Evolutionary conservation across 1,139 yeast genomes (phyloP).

Genomic region (Hanseniaspora uvarum): DNA sequence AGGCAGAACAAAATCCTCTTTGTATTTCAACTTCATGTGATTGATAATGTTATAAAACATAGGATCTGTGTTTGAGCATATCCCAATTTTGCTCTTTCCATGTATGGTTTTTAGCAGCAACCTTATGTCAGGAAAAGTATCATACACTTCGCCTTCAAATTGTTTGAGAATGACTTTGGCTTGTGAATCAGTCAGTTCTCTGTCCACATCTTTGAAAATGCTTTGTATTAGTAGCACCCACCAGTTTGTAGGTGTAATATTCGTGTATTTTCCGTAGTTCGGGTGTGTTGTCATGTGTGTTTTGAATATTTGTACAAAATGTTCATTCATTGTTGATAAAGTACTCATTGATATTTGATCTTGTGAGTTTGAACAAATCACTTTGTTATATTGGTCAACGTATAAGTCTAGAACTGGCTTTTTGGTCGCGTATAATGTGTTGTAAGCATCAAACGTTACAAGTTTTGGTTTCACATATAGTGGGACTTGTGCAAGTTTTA

Average conservation of each 20-base stretch:
- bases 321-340: constrained; percentile 27
- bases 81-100: constrained; percentile 34
- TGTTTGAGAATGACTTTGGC: constrained; percentile 33
- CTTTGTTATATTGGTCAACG: constrained; percentile 30
- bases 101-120: constrained; percentile 37
- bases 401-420: constrained; percentile 46
- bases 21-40: not conserved
- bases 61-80: constrained; percentile 54
- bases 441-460: constrained; percentile 58
- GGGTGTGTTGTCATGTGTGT: constrained; percentile 37
- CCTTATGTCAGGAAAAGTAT: constrained; percentile 44
- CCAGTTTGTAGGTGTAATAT: constrained; percentile 41
- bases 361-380: constrained; percentile 20
- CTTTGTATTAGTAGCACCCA: constrained; percentile 45
- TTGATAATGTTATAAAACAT: constrained; percentile 37
- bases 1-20: constrained; percentile 25
- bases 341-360: constrained; percentile 33
- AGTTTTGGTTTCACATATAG: constrained; percentile 36
- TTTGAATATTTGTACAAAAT: constrained; percentile 31
- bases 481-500: constrained; percentile 61
- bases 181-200: constrained; percentile 31
- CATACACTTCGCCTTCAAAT: constrained; percentile 47
- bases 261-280: constrained; percentile 45
- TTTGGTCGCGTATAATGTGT: constrained; percentile 52
- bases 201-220: constrained; percentile 33